Evolutionary conservation across 192 early-diverging fungal genomes (phyloP), one percentile per base, ranked within the genome.

Genomic region (Obelidium mucronatum): DNA sequence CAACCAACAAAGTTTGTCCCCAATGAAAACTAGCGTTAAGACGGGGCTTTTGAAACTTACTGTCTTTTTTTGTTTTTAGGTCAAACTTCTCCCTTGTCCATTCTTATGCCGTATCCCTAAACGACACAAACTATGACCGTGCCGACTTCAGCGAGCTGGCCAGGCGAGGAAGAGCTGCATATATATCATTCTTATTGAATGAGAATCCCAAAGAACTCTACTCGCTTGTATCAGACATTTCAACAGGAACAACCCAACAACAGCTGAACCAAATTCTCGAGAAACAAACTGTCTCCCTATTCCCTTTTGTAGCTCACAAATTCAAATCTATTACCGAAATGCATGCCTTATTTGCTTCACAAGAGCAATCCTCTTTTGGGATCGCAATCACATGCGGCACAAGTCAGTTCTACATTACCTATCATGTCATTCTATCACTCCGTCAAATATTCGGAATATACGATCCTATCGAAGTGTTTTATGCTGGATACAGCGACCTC

Each of bases 351-450:
- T 44, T 44, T 17, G 6, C 17, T 17, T 44, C 42, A 31, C 44
- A 48, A 19, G 11, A 6, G 6, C 6, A 17, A 5, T 17, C 42
- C 42, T 6, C 31, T 13, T 24, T 53, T 15, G 67, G 67, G 1
- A 51, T 68, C 28, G 67, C 31, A 52, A 68, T 68, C 33, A 30
- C 67, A 30, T 42, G 67, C 24, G 67, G 67, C 1, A 68, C 24
- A 31, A 68, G 51, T 6, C 51, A 68, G 11, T 68, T 52, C 33
- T 68, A 68, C 34, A 35, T 68, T 24, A 30, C 48, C 22, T 19
- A 52, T 11, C 67, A 68, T 33, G 6, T 52, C 1, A 68, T 68
- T 19, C 28, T 68, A 1, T 15, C 67, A 5, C 44, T 68, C 35
- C 39, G 67, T 6, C 24, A 30, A 53, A 39, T 52, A 8, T 68